phyloP scores from a whole-genome alignment of 345 rosid genomes.

The Laguncularia racemosa region DNA sequence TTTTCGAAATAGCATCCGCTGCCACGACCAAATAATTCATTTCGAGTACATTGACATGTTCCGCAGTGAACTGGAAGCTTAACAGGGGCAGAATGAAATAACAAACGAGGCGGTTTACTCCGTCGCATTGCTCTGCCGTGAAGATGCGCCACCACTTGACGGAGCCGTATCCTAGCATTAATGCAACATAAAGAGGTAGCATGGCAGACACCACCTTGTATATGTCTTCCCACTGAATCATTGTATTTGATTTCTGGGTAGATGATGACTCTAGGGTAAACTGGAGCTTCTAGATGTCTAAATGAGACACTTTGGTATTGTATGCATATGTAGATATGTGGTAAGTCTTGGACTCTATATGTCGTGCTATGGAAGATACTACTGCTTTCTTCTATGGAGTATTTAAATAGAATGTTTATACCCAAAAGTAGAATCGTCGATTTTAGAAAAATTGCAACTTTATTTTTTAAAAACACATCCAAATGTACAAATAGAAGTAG shows the following conservation, averaged over 20 bases:
- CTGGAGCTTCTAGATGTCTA: too few species aligned
- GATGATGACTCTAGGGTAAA: too few species aligned
- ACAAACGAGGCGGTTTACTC: slow-evolving; percentile 67
- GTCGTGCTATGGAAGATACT: too few species aligned
- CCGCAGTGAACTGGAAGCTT: slow-evolving; percentile 63
- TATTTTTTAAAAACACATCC: too few species aligned
- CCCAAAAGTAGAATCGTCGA: too few species aligned
- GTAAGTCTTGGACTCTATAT: too few species aligned
- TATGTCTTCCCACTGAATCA: slow-evolving; percentile 71
- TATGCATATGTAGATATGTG: too few species aligned
- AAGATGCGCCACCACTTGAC: slow-evolving; percentile 85
- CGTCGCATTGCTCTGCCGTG: slow-evolving; percentile 66
- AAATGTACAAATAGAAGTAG: too few species aligned
- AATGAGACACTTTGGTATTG: too few species aligned
- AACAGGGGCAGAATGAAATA: slow-evolving; percentile 82
- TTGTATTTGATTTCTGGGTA: slow-evolving; percentile 8
- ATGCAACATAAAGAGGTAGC: slow-evolving; percentile 76
- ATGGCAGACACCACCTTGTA: slow-evolving; percentile 75
- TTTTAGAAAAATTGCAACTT: too few species aligned
- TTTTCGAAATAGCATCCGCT: slow-evolving; percentile 64
- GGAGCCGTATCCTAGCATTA: slow-evolving; percentile 76
- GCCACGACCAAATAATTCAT: slow-evolving; percentile 59
- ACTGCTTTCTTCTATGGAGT: too few species aligned
- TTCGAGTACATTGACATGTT: slow-evolving; percentile 64
- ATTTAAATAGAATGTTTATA: too few species aligned